These are phyloP conservation scores for Marasmius tenuissimus DNA, from an alignment of 1,284 basidiomycete species.

Conservation along the genomic window DNA sequence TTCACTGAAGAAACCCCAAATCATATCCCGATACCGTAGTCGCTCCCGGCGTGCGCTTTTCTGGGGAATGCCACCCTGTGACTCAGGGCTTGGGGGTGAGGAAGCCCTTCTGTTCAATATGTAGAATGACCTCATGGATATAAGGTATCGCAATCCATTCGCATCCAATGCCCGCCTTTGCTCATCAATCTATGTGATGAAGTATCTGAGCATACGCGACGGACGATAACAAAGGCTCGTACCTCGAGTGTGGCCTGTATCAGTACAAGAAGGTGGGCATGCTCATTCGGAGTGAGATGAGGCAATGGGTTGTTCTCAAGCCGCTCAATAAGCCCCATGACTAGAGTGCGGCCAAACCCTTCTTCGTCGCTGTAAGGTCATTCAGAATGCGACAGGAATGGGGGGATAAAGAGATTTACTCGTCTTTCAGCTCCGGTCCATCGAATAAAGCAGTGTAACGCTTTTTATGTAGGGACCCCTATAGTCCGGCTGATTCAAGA, in stretches of 20 bases:
- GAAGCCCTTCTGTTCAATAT: slow-evolving; percentile 67
- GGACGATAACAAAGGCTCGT: slow-evolving; percentile 16
- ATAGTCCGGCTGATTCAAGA: background rate
- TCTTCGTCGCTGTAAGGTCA: slow-evolving; percentile 48
- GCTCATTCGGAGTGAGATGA: slow-evolving; percentile 75
- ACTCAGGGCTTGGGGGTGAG: slow-evolving; percentile 44
- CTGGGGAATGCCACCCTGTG: slow-evolving; percentile 37
- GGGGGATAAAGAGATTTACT: slow-evolving; percentile 36
- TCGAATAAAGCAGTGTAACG: slow-evolving; percentile 49
- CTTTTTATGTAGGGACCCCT: slow-evolving; percentile 29
- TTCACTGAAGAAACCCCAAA: slow-evolving; percentile 95
- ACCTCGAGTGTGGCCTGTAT: slow-evolving; percentile 89
- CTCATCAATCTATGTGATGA: slow-evolving; percentile 68
- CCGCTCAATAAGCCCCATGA: slow-evolving; percentile 61
- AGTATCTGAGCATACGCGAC: background rate
- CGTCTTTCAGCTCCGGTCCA: slow-evolving; percentile 31
- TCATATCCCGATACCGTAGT: slow-evolving; percentile 86
- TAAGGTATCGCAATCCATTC: slow-evolving; percentile 88
- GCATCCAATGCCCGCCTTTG: slow-evolving; percentile 84
- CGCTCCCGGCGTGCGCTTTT: slow-evolving; percentile 62
- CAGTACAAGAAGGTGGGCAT: slow-evolving; percentile 76
- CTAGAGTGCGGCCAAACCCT: slow-evolving; percentile 60
- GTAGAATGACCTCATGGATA: slow-evolving; percentile 84
- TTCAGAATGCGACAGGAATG: background rate
- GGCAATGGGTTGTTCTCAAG: slow-evolving; percentile 67